Conservation (phyloP, 2,329 filamentous ascomycete species). For the Clathrospora elynae region DNA sequence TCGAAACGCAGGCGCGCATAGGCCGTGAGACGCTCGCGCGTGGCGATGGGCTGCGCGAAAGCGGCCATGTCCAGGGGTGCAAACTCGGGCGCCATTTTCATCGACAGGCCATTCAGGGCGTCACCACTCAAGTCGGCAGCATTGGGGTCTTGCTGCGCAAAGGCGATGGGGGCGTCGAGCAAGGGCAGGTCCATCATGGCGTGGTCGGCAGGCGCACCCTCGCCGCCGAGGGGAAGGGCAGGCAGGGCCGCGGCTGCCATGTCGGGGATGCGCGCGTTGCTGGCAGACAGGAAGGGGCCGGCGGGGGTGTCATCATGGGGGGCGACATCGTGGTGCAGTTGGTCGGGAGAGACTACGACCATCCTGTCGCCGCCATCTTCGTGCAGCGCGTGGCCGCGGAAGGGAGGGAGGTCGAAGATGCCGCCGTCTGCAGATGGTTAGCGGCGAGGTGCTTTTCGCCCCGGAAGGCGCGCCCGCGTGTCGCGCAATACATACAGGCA, state of each 20-base stretch:
- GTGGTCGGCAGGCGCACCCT: conserved; percentile 22
- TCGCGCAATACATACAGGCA: conserved; percentile 16
- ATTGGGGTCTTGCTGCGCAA: too few relatives aligned
- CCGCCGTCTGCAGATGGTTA: conserved; percentile 28
- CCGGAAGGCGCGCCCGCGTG: conserved; percentile 3
- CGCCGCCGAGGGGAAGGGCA: conserved; percentile 8
- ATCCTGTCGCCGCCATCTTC: conserved; percentile 42
- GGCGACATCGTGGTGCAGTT: conserved; percentile 27
- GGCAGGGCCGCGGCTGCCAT: conserved; percentile 35
- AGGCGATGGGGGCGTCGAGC: conserved; percentile 32
- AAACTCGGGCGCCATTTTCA: conserved; percentile 17
- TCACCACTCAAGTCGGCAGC: conserved; percentile 17
- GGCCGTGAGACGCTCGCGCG: conserved; percentile 56
- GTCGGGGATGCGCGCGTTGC: conserved; percentile 29
- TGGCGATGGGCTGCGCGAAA: conserved; percentile 18
- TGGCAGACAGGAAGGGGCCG: conserved; percentile 20
- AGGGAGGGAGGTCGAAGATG: conserved; percentile 6
- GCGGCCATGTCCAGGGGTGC: conserved; percentile 19
- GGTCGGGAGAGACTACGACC: conserved; percentile 34
- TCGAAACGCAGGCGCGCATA: conserved; percentile 72
- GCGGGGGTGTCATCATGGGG: conserved; percentile 33
- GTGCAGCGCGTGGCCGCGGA: conserved; percentile 8
- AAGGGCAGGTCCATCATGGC: conserved; percentile 15
- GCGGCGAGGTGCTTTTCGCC: conserved; percentile 15
- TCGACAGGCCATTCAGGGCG: conserved; percentile 17